phyloP scores from a whole-genome alignment of 345 rosid species.

The Aquilaria sinensis region DNA sequence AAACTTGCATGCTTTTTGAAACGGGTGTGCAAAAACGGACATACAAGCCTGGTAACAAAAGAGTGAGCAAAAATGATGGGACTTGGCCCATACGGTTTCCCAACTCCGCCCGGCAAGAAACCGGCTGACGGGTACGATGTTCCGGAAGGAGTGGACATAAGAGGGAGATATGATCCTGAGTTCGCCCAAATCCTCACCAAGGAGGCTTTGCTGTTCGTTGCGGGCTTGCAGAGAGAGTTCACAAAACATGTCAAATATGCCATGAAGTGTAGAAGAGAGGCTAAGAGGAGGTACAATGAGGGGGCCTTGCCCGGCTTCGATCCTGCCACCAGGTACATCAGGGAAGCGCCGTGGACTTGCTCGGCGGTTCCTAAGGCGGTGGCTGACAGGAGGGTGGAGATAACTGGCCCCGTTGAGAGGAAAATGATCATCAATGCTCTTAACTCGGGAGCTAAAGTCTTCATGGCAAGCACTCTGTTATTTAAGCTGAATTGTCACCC shows the following conservation, averaged over 20 bases:
- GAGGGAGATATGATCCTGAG: slow-evolving; percentile 61
- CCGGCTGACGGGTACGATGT: slow-evolving; percentile 34
- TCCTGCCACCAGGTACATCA: slow-evolving; percentile 60
- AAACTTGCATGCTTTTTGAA: not conserved
- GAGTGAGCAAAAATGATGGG: slow-evolving; percentile 15
- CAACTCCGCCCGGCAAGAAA: slow-evolving; percentile 16
- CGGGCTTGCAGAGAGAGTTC: slow-evolving; percentile 74
- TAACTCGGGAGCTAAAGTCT: slow-evolving; percentile 93
- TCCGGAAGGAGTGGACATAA: slow-evolving; percentile 69
- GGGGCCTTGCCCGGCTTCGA: slow-evolving; percentile 74
- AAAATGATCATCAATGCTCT: slow-evolving; percentile 97
- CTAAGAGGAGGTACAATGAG: slow-evolving; percentile 42
- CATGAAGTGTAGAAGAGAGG: slow-evolving; percentile 70
- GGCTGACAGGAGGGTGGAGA: slow-evolving; percentile 78
- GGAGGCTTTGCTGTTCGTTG: slow-evolving; percentile 79
- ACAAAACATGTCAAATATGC: slow-evolving; percentile 58
- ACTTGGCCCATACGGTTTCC: slow-evolving; percentile 7
- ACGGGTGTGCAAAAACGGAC: not conserved
- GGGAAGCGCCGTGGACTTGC: slow-evolving; percentile 75
- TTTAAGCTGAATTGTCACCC: not conserved
- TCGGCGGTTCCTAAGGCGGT: slow-evolving; percentile 64
- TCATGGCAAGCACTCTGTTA: slow-evolving; percentile 48
- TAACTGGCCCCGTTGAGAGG: slow-evolving; percentile 88
- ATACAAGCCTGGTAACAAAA: slow-evolving; percentile 1
- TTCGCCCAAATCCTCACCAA: slow-evolving; percentile 59